Conservation (phyloP, 2,329 filamentous ascomycete genomes). For the Plectosphaerella cucumerina region DNA sequence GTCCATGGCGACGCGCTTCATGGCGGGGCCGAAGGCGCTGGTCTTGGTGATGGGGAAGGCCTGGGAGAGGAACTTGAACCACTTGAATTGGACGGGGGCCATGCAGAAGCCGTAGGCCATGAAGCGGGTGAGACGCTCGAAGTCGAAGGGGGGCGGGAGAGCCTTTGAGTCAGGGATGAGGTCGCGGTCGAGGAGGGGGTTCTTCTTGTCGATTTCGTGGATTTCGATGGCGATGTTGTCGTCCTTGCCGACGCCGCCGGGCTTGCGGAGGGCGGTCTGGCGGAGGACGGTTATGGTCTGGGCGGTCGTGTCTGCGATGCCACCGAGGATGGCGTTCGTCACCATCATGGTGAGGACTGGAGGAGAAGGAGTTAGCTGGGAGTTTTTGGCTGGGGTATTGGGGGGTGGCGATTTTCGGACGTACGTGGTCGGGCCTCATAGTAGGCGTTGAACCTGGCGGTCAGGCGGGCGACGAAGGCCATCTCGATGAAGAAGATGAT, state of each 20-base stretch:
- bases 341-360: slow-evolving; percentile 97
- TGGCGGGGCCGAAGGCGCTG: slow-evolving; percentile 67
- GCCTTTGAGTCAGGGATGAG: slow-evolving; percentile 60
- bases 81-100: slow-evolving; percentile 92
- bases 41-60: slow-evolving; percentile 82
- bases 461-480: slow-evolving; percentile 75
- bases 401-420: not conserved
- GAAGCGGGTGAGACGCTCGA: slow-evolving; percentile 88
- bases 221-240: slow-evolving; percentile 83
- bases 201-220: slow-evolving; percentile 79
- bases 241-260: slow-evolving; percentile 54
- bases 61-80: slow-evolving; percentile 82
- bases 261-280: slow-evolving; percentile 60
- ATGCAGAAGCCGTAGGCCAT: slow-evolving; percentile 97
- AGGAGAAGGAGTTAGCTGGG: slow-evolving; percentile 4
- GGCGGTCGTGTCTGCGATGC: slow-evolving; percentile 93
- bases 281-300: slow-evolving; percentile 86
- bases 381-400: not conserved
- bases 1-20: slow-evolving; percentile 90
- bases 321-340: slow-evolving; percentile 92
- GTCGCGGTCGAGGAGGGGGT: slow-evolving; percentile 60
- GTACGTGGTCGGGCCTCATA: slow-evolving; percentile 83
- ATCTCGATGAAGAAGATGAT: slow-evolving; percentile 86
- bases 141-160: slow-evolving; percentile 84
- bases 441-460: slow-evolving; percentile 86